Evolutionary conservation across 2,329 filamentous ascomycete genomes (phyloP).

Genomic region (Microthyrium microscopicum): DNA sequence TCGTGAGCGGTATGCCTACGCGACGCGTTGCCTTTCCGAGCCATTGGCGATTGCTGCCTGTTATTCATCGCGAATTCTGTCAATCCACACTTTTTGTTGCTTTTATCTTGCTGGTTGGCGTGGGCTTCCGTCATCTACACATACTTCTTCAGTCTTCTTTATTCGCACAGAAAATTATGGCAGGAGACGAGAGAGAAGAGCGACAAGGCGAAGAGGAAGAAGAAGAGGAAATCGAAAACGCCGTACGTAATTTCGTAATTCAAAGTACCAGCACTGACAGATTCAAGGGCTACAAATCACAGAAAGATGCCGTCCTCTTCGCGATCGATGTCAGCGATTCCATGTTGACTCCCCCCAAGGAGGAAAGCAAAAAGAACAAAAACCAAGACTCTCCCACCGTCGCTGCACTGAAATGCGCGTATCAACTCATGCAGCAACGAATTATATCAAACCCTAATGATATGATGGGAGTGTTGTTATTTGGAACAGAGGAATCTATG

Average conservation of each 20-base stretch:
- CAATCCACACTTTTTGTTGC: too few relatives aligned
- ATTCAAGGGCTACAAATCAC: conserved; percentile 65
- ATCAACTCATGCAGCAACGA: conserved; percentile 90
- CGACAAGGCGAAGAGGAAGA: conserved; percentile 51
- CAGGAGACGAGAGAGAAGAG: conserved; percentile 13
- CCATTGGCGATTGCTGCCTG: too few relatives aligned
- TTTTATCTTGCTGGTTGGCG: too few relatives aligned
- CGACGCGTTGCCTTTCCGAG: too few relatives aligned
- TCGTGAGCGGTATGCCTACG: too few relatives aligned
- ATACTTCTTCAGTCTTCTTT: too few relatives aligned
- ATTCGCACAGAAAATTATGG: too few relatives aligned
- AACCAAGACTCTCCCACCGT: conserved; percentile 62
- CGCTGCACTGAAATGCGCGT: conserved; percentile 84
- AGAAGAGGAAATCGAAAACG: conserved; percentile 51
- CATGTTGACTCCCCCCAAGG: conserved; percentile 54
- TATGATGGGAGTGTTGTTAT: conserved; percentile 90
- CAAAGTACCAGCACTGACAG: conserved; percentile 1
- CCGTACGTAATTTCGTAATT: conserved; percentile 24
- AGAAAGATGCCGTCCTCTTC: conserved; percentile 96
- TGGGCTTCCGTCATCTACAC: too few relatives aligned
- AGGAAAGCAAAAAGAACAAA: conserved; percentile 50
- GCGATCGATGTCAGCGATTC: conserved; percentile 80
- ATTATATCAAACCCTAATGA: conserved; percentile 95
- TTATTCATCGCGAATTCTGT: too few relatives aligned
- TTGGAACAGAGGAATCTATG: conserved; percentile 74